Evolutionary conservation across 1,284 basidiomycete species (phyloP), one percentile per base, ranked within the genome.

Genomic region (Apiotrichum porosum): DNA sequence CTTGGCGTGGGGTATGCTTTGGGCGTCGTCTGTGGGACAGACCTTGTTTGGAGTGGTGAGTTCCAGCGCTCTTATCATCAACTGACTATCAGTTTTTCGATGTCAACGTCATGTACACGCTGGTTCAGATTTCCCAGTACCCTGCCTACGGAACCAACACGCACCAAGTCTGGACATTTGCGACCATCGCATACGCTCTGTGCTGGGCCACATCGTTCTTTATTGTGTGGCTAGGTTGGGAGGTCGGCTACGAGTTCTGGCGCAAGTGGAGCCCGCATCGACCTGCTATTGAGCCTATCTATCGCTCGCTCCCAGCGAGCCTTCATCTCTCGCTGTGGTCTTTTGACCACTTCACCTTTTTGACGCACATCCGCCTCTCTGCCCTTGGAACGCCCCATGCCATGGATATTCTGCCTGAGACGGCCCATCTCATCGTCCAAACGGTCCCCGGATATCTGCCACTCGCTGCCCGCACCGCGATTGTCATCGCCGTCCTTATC

Each of bases 251-350:
- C 67, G 86, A 83, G 37, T 90, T 88, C 68, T 79, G 79, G 58
- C 77, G 88, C 49, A 76, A 85, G 51, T 91, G 88, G 88, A 80
- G 87, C 57, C 77, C 84, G 60, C 85, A 86, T 88, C 85, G 86
- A 36, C 88, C 88, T 2, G 75, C 82, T 17, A 83, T 91, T 51
- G 76, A 85, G 42, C 85, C 86, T 8, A 81, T 92, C 52, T 90
- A 90, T 69, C 76, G 88, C 44, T 90, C 87, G 2, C 78, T 86
- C 1, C 77, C 86, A 6, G 86, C 81, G 5, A 84, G 82, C 73
- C 83, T 81, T 62, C 76, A 84, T 49, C 83, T 81, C 23, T 80
- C 80, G 32, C 80, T 91, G 74, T 78, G 81, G 3, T 89, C 86
- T 9, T 91, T 84, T 73, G 79, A 80, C 48, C 82, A 84, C 71